Evolutionary conservation across 2,329 filamentous ascomycete genomes (phyloP).

Genomic region (Blastomyces emzantsi): DNA sequence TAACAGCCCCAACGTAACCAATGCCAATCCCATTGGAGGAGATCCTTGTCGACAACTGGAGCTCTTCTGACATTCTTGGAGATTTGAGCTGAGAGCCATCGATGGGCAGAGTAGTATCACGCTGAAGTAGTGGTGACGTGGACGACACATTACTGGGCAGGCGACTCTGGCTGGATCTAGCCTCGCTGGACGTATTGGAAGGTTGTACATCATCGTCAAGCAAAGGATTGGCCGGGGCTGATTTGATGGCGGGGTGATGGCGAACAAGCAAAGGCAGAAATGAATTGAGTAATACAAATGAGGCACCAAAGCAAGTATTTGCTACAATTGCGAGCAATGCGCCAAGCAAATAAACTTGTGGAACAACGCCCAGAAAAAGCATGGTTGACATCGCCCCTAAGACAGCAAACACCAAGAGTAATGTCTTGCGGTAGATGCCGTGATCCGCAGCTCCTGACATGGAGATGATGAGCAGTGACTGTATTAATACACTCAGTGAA

Average conservation of each 20-base stretch:
- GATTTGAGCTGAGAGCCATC: slow-evolving; percentile 4
- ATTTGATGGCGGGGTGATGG: slow-evolving; percentile 57
- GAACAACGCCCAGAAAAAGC: slow-evolving; percentile 71
- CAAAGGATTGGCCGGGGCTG: slow-evolving; percentile 16
- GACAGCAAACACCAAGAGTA: slow-evolving; percentile 78
- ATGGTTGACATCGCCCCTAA: slow-evolving; percentile 75
- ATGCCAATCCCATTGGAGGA: slow-evolving; percentile 90
- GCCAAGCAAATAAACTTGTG: slow-evolving; percentile 68
- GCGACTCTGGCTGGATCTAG: background rate
- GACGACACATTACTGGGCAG: background rate
- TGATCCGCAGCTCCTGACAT: slow-evolving; percentile 96
- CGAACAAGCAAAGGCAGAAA: slow-evolving; percentile 87
- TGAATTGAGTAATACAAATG: slow-evolving; percentile 90
- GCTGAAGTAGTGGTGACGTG: slow-evolving; percentile 2
- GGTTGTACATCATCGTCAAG: slow-evolving; percentile 4
- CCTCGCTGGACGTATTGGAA: background rate
- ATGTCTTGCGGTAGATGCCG: slow-evolving; percentile 79
- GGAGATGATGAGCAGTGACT: slow-evolving; percentile 84
- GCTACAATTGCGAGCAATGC: slow-evolving; percentile 78
- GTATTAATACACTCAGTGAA: slow-evolving; percentile 79
- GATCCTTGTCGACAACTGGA: slow-evolving; percentile 78
- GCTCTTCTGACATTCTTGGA: slow-evolving; percentile 47
- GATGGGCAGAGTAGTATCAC: slow-evolving; percentile 23
- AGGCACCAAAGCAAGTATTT: slow-evolving; percentile 90
- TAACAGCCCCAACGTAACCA: slow-evolving; percentile 77